A percentile compares a stretch with the other conserved stretches of the same genome.
Conservation (phyloP, 805 yeast species). For the Schizosaccharomyces octosporus region DNA sequence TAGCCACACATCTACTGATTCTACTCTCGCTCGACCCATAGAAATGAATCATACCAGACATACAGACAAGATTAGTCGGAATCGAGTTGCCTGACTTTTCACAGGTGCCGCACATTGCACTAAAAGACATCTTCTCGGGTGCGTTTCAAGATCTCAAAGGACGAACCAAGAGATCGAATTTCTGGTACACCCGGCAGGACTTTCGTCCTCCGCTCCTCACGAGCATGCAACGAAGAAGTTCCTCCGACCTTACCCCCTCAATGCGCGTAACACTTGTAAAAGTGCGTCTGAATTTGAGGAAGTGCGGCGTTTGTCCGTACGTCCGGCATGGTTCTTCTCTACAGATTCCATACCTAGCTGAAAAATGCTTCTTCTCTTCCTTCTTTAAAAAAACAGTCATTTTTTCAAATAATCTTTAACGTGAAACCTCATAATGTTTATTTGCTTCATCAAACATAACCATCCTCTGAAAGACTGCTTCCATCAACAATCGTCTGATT, state of each 20-base stretch:
- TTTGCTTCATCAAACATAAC: too few relatives aligned
- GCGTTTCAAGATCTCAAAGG: not conserved
- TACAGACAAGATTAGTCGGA: conserved; percentile 1
- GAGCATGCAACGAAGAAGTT: conserved; percentile 1
- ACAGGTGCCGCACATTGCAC: conserved; percentile 2
- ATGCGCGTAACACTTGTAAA: not conserved
- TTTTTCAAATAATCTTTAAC: too few relatives aligned
- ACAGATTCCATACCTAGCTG: not conserved
- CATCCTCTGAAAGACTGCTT: too few relatives aligned
- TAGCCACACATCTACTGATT: not conserved
- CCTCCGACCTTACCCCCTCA: conserved; percentile 2
- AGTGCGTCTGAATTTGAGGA: not conserved
- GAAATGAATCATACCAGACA: not conserved
- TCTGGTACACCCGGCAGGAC: conserved; percentile 1
- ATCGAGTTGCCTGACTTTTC: not conserved
- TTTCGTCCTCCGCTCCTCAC: conserved; percentile 1
- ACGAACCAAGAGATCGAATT: not conserved
- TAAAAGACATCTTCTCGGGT: not conserved
- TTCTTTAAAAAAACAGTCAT: too few relatives aligned
- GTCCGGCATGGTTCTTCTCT: not conserved
- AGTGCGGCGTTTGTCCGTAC: conserved; percentile 2
- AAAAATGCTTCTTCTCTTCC: too few relatives aligned
- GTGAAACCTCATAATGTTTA: too few relatives aligned
- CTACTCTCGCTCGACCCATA: not conserved
- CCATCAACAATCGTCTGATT: too few relatives aligned